A percentile compares a stretch with the other conserved stretches of the same genome.
Conservation (phyloP, 345 rosid genomes). For the Arabidopsis arenosa region DNA sequence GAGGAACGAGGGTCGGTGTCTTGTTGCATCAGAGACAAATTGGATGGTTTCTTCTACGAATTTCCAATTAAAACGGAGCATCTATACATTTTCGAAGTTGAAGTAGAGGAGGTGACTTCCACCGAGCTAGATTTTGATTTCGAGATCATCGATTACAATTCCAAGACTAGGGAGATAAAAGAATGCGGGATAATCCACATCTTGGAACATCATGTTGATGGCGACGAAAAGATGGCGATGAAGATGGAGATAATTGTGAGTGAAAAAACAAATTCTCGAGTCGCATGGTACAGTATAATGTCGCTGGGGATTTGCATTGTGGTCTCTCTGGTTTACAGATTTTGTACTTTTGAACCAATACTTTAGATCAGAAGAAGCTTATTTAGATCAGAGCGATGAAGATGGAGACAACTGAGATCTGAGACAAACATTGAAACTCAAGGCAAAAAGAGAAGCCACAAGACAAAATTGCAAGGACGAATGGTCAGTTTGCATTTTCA, state of each 20-base stretch:
- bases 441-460: no score
- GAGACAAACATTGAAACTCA: no score
- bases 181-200: neutral
- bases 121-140: neutral
- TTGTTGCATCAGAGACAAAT: neutral
- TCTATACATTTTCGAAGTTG: neutral
- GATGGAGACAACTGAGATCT: neutral
- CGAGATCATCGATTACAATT: neutral
- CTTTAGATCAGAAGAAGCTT: constrained; percentile 87
- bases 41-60: neutral
- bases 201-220: neutral
- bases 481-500: no score
- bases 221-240: neutral
- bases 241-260: constrained; percentile 41
- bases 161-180: no score
- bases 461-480: no score
- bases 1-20: neutral
- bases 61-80: neutral
- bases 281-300: constrained; percentile 77
- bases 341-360: constrained; percentile 79
- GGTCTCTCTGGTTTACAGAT: constrained; percentile 67
- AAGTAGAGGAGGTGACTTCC: neutral
- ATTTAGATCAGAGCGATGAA: constrained; percentile 48
- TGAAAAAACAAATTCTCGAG: constrained; percentile 49
- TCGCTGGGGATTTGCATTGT: constrained; percentile 71